Evolutionary conservation across 202 grass and related monocot species (phyloP).

Genomic region (Zizania palustris): DNA sequence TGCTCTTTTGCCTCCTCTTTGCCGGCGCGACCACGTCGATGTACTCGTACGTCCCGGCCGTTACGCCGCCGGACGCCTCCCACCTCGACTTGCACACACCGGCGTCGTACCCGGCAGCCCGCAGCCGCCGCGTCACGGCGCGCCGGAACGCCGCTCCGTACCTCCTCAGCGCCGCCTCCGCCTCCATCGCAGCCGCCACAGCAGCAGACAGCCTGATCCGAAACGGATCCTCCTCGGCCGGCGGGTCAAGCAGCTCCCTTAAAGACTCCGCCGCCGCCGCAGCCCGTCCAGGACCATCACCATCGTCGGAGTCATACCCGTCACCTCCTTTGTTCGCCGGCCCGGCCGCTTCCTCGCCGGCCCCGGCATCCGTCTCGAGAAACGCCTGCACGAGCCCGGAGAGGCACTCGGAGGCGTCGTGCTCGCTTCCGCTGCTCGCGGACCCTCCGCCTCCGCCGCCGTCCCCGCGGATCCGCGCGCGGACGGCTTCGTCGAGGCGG

Average conservation of each 20-base stretch:
- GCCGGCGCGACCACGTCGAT: constrained; percentile 64
- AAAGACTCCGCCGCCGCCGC: constrained; percentile 47
- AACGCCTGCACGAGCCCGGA: constrained; percentile 79
- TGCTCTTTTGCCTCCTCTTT: not conserved
- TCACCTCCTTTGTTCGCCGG: not conserved
- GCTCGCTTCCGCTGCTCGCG: constrained; percentile 78
- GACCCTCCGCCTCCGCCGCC: not conserved
- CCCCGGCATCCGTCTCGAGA: constrained; percentile 57
- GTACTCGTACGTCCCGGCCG: constrained; percentile 88
- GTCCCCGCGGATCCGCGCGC: constrained; percentile 66
- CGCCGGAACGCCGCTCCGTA: constrained; percentile 55
- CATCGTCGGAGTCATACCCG: constrained; percentile 31
- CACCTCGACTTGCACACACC: constrained; percentile 82
- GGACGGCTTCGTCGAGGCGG: constrained; percentile 61
- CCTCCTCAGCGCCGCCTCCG: constrained; percentile 34
- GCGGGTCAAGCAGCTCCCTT: constrained; percentile 58
- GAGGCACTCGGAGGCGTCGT: constrained; percentile 73
- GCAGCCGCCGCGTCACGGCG: constrained; percentile 56
- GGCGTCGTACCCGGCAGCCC: constrained; percentile 66
- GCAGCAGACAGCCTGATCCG: constrained; percentile 56
- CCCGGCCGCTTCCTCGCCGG: constrained; percentile 12
- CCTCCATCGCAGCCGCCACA: constrained; percentile 43
- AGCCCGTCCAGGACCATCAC: not conserved
- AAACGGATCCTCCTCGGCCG: constrained; percentile 54
- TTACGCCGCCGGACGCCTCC: constrained; percentile 57